Percentiles rank a stretch among this genome's conserved stretches.
phyloP scores from a whole-genome alignment of 768 basidiomycete genomes.

The Pleurotus platypus region DNA sequence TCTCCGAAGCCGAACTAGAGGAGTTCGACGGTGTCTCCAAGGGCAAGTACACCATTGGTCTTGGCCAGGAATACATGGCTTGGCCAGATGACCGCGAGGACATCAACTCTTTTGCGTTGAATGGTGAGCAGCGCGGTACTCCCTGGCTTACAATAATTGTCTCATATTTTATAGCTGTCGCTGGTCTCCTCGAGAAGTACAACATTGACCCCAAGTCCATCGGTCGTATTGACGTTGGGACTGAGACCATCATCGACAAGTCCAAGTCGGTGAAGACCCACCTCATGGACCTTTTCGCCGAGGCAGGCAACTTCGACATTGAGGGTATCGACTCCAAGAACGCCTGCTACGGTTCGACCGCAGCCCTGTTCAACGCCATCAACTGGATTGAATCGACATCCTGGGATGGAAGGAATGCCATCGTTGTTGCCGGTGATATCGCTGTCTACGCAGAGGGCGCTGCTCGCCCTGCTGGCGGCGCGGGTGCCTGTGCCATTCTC shows the following conservation, averaged over 20 bases:
- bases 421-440: conserved; percentile 95
- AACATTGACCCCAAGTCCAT: conserved; percentile 95
- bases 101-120: conserved; percentile 96
- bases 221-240: conserved; percentile 97
- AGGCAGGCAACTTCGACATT: conserved; percentile 91
- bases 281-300: conserved; percentile 96
- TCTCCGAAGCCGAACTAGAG: conserved; percentile 94
- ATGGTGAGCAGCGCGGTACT: conserved; percentile 46
- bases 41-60: conserved; percentile 98
- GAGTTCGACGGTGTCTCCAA: conserved; percentile 89
- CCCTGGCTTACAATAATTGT: conserved; percentile 4
- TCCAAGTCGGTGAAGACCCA: conserved; percentile 98
- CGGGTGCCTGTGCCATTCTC: conserved; percentile 91
- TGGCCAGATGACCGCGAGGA: conserved; percentile 99
- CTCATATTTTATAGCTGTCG: conserved; percentile 57
- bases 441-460: conserved; percentile 96
- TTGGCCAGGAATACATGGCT: conserved; percentile 98
- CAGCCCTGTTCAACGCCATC: conserved; percentile 96
- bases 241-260: conserved; percentile 99
- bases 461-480: conserved; percentile 95
- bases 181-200: conserved; percentile 88
- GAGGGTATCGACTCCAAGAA: conserved; percentile 99
- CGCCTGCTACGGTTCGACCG: conserved; percentile 98
- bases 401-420: conserved; percentile 97
- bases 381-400: conserved; percentile 97